Conservation (phyloP, 177 flowering plant species). For the Vitis hybrid region DNA sequence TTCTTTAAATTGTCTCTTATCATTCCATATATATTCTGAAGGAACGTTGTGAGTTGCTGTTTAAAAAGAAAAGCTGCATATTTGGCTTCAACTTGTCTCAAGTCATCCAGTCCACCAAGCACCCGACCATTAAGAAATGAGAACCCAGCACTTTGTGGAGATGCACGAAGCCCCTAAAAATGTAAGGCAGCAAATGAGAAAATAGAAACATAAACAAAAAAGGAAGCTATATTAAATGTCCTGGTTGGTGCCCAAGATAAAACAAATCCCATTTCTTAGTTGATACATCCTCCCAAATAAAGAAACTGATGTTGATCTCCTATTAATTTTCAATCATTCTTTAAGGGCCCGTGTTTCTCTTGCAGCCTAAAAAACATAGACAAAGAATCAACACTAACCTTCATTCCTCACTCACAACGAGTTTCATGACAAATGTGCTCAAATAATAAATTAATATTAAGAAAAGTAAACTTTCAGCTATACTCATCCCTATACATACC, state of each 20-base stretch:
- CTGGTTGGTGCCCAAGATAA: neutral
- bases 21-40: constrained; percentile 83
- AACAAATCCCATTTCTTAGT: constrained; percentile 28
- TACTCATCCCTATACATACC: too few relatives aligned
- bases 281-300: constrained; percentile 91
- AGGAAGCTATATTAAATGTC: too few relatives aligned
- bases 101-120: constrained; percentile 53
- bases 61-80: constrained; percentile 78
- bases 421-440: too few relatives aligned
- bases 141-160: constrained; percentile 65
- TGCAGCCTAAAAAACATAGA: too few relatives aligned
- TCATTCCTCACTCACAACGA: too few relatives aligned
- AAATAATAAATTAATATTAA: too few relatives aligned
- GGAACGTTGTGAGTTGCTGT: constrained; percentile 78
- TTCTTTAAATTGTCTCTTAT: constrained; percentile 76
- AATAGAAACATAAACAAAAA: neutral
- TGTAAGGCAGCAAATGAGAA: neutral
- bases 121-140: constrained; percentile 55
- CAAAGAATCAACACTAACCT: too few relatives aligned
- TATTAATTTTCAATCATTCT: too few relatives aligned
- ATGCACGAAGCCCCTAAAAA: constrained; percentile 53
- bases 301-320: constrained; percentile 70
- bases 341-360: too few relatives aligned
- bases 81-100: constrained; percentile 74
- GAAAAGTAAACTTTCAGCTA: too few relatives aligned